Evolutionary conservation across 345 rosid species (phyloP).

Genomic region (Pelargonium nanum): DNA sequence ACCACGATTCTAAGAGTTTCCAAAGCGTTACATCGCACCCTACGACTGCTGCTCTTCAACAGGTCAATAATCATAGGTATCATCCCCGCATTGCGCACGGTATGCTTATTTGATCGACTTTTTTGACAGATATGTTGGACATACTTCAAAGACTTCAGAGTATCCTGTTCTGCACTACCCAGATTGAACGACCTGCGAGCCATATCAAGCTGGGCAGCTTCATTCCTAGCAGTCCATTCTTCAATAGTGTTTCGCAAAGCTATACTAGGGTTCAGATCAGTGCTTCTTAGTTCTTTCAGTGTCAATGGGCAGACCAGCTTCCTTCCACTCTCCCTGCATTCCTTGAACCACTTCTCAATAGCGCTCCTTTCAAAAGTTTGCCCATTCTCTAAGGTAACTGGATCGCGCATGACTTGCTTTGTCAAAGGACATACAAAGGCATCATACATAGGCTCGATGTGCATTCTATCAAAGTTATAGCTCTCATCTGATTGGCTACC

Average conservation of each 20-base stretch:
- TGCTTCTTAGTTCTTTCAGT: conserved; percentile 41
- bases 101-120: conserved; percentile 39
- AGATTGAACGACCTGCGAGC: conserved; percentile 57
- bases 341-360: conserved; percentile 76
- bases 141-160: conserved; percentile 47
- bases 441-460: conserved; percentile 70
- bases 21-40: conserved; percentile 60
- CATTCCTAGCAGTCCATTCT: conserved; percentile 95
- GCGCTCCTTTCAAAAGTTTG: conserved; percentile 89
- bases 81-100: conserved; percentile 55
- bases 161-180: conserved; percentile 53
- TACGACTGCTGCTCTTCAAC: conserved; percentile 68
- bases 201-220: conserved; percentile 70
- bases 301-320: conserved; percentile 72
- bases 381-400: conserved; percentile 81
- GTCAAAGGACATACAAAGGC: conserved; percentile 89
- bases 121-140: conserved; percentile 47
- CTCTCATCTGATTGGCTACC: conserved; percentile 78
- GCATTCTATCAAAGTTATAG: conserved; percentile 44
- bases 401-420: conserved; percentile 76
- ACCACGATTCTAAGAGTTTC: conserved; percentile 66
- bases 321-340: conserved; percentile 54
- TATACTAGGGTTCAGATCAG: conserved; percentile 66
- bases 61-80: conserved; percentile 65
- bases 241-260: conserved; percentile 79